These are phyloP conservation scores for Neofusicoccum parvum DNA, from an alignment of 2,329 filamentous ascomycete species.

Conservation along the genomic window DNA sequence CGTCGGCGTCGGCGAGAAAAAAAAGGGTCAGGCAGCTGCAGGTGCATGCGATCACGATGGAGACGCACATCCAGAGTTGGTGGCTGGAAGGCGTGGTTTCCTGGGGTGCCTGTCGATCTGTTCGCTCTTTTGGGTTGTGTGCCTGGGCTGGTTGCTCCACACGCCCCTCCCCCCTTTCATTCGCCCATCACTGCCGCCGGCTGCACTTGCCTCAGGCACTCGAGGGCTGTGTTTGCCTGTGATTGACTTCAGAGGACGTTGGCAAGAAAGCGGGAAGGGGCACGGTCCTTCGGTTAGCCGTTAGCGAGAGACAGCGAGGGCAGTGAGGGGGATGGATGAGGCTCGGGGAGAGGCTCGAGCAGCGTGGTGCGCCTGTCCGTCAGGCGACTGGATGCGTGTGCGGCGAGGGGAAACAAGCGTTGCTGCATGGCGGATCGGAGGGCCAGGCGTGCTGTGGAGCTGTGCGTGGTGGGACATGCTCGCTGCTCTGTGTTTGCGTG, in stretches of 20 bases:
- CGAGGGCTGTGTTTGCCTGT: no score
- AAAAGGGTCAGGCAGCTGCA: no score
- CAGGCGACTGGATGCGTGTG: neutral
- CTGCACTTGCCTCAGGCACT: no score
- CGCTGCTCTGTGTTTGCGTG: neutral
- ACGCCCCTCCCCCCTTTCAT: no score
- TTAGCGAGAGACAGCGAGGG: neutral
- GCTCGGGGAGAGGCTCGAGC: conserved; percentile 15
- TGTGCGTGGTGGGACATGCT: neutral
- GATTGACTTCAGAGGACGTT: neutral
- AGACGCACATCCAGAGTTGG: no score
- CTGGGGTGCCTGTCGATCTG: no score
- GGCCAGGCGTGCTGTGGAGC: neutral
- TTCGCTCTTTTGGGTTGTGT: no score
- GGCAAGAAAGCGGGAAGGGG: neutral
- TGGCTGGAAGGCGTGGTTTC: no score
- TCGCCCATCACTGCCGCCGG: no score
- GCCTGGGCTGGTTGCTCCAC: no score
- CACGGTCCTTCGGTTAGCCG: neutral
- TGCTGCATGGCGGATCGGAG: neutral
- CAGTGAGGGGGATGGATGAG: neutral
- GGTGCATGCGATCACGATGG: no score
- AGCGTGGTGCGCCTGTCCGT: neutral
- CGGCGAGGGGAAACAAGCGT: neutral
- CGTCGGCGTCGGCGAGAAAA: no score